Evolutionary conservation across 2,329 filamentous ascomycete species (phyloP).

Genomic region (Pseudocercospora pini-densiflorae): DNA sequence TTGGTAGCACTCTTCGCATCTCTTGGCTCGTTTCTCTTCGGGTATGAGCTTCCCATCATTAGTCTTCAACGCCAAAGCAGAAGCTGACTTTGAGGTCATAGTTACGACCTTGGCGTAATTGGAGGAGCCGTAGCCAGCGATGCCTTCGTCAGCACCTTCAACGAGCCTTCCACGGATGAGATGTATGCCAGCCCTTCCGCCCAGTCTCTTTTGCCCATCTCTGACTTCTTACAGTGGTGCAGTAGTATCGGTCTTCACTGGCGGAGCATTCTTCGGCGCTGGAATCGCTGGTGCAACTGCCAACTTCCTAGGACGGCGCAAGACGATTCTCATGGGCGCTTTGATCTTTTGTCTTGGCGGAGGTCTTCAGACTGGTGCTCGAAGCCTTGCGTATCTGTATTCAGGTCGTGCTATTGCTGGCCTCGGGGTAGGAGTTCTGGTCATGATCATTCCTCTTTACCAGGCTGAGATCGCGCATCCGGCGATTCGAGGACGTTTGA

Average conservation of each 20-base stretch:
- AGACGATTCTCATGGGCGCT: constrained; percentile 70
- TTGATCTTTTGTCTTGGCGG: constrained; percentile 33
- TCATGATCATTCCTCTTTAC: constrained; percentile 46
- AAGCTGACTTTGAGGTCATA: neutral
- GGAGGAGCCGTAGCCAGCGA: constrained; percentile 4
- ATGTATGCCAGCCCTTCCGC: constrained; percentile 3
- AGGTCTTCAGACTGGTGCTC: constrained; percentile 34
- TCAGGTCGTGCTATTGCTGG: constrained; percentile 31
- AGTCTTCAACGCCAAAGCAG: too few relatives aligned
- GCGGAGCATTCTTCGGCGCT: constrained; percentile 11
- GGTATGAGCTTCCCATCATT: too few relatives aligned
- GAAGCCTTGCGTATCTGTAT: constrained; percentile 28
- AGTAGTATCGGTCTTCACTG: constrained; percentile 13
- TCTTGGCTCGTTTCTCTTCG: constrained; percentile 9
- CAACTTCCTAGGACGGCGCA: constrained; percentile 63
- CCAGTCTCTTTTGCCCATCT: neutral
- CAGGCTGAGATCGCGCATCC: constrained; percentile 41
- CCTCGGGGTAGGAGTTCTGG: constrained; percentile 33
- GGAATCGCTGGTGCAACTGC: neutral
- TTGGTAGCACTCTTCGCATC: constrained; percentile 11
- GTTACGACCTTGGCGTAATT: constrained; percentile 12
- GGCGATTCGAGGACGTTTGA: constrained; percentile 43
- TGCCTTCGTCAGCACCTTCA: constrained; percentile 1
- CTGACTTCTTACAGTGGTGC: neutral
- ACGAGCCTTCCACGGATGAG: constrained; percentile 2